Evolutionary conservation across 176 grass and related monocot genomes (phyloP).

Genomic region (Urochloa ruziziensis): DNA sequence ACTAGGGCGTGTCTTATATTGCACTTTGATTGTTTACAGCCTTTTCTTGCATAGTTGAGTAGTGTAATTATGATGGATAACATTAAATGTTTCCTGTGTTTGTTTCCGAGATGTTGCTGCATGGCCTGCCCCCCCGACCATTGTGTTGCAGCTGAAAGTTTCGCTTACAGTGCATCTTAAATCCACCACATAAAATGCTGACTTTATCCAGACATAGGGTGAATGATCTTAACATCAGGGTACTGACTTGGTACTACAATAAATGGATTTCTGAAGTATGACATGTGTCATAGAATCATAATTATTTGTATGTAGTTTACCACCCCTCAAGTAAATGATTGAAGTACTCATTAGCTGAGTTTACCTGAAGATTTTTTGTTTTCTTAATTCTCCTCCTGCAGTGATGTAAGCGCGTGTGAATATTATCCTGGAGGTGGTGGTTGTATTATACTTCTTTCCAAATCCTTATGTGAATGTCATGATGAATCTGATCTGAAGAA

Average conservation of each 20-base stretch:
- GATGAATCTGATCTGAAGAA: conserved; percentile 52
- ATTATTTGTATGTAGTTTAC: background rate
- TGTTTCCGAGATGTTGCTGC: background rate
- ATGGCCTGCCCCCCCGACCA: background rate
- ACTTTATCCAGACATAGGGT: background rate
- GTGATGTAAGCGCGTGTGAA: conserved; percentile 41
- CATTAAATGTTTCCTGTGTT: background rate
- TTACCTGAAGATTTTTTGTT: conserved; percentile 9
- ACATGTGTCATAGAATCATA: background rate
- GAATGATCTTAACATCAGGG: background rate
- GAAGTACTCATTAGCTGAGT: background rate
- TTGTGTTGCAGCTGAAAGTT: background rate
- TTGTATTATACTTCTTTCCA: conserved; percentile 60
- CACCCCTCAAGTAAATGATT: conserved; percentile 1
- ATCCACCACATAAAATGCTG: background rate
- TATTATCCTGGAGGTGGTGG: conserved; percentile 71
- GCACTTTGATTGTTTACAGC: background rate
- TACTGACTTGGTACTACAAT: background rate
- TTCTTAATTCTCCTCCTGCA: conserved; percentile 37
- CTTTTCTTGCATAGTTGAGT: background rate
- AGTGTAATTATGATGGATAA: background rate
- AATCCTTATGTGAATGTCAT: conserved; percentile 34
- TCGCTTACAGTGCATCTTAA: background rate
- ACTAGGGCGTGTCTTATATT: background rate
- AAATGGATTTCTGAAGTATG: conserved; percentile 10